Percentiles rank a stretch among this genome's conserved stretches.
phyloP scores from a whole-genome alignment of 352 stramenopile genomes.

The Globisporangium spinosum region DNA sequence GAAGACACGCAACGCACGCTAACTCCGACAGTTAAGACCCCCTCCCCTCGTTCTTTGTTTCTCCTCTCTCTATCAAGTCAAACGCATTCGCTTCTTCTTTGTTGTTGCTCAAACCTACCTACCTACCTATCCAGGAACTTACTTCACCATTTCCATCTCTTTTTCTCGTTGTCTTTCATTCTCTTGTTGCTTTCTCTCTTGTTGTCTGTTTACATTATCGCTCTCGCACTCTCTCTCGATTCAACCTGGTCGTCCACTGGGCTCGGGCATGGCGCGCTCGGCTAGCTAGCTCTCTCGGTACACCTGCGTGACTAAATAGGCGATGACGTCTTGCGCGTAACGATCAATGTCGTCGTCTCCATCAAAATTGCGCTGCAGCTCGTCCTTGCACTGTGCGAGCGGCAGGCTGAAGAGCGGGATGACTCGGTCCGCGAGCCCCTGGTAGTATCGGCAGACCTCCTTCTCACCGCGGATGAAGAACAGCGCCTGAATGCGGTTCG shows the following conservation, averaged over 20 bases:
- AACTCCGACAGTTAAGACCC: neutral
- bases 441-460: conserved; percentile 81
- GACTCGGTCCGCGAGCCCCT: conserved; percentile 77
- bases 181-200: neutral
- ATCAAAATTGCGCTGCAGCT: conserved; percentile 70
- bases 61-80: neutral
- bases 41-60: neutral
- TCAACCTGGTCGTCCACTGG: neutral
- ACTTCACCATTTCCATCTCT: neutral
- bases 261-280: neutral
- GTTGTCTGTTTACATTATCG: conserved; percentile 1
- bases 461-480: conserved; percentile 90
- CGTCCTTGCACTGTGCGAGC: conserved; percentile 61
- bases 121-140: neutral
- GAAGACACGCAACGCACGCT: neutral
- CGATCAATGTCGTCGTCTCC: conserved; percentile 78
- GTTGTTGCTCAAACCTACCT: neutral
- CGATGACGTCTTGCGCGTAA: conserved; percentile 86
- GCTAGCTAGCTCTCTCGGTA: conserved; percentile 64
- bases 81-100: neutral
- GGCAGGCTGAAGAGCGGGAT: conserved; percentile 79
- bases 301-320: conserved; percentile 85
- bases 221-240: neutral
- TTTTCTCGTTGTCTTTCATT: neutral
- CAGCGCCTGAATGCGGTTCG: conserved; percentile 85